A percentile compares a stretch with the other conserved stretches of the same genome.
phyloP scores from a whole-genome alignment of 345 rosid species.

The Salix caprea region DNA sequence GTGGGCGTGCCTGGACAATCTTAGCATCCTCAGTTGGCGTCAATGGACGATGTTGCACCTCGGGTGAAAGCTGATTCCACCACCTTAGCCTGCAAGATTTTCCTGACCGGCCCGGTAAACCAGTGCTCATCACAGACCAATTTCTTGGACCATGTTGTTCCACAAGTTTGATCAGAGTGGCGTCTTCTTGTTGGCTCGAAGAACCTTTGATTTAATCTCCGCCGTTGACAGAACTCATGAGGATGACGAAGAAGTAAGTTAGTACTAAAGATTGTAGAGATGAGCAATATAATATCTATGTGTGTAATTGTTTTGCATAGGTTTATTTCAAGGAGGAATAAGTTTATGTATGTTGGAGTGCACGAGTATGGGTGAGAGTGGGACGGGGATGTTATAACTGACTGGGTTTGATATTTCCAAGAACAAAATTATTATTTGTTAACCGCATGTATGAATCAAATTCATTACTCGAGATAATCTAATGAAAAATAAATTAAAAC shows the following conservation, averaged over 20 bases:
- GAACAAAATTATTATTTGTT: background rate
- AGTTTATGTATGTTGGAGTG: conserved; percentile 6
- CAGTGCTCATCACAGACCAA: conserved; percentile 60
- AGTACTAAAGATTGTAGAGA: background rate
- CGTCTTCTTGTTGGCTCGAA: conserved; percentile 64
- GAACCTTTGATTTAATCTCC: conserved; percentile 49
- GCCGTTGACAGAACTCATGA: conserved; percentile 2
- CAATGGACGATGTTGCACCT: conserved; percentile 62
- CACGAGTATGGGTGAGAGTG: background rate
- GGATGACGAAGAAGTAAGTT: background rate
- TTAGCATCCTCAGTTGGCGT: conserved; percentile 50
- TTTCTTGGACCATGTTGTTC: conserved; percentile 60
- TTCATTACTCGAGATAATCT: too few species aligned
- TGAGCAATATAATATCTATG: too few species aligned
- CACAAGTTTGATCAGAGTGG: conserved; percentile 39
- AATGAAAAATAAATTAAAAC: too few species aligned
- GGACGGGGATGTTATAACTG: conserved; percentile 12
- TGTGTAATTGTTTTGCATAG: background rate
- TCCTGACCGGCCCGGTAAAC: conserved; percentile 59
- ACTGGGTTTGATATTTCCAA: background rate
- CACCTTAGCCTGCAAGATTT: conserved; percentile 66
- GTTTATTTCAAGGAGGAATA: background rate
- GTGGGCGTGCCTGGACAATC: conserved; percentile 38
- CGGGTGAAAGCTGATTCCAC: conserved; percentile 71
- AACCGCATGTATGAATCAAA: too few species aligned